A percentile compares a stretch with the other conserved stretches of the same genome.
These are phyloP conservation scores for Penicillium diatomitis DNA, from an alignment of 495 filamentous ascomycete genomes.

Conservation along the genomic window DNA sequence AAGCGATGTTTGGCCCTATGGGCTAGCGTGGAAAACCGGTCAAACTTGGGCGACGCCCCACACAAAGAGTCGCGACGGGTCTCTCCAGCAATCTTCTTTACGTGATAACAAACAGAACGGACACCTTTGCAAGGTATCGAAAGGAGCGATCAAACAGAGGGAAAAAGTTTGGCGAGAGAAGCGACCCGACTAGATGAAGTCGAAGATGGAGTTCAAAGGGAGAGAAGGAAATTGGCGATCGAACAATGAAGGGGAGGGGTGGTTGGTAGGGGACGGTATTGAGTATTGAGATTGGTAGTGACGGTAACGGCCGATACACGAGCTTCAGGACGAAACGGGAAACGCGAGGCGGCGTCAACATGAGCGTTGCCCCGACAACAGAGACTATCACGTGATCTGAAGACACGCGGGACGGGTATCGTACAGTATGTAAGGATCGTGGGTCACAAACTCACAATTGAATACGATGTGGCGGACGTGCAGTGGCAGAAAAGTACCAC, in stretches of 20 bases:
- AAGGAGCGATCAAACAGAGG: constrained; percentile 1
- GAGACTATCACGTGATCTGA: background rate
- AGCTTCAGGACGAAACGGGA: constrained; percentile 15
- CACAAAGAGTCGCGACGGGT: constrained; percentile 31
- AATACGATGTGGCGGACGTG: no score
- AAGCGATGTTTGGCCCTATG: constrained; percentile 43
- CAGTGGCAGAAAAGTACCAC: background rate
- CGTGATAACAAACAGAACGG: constrained; percentile 9
- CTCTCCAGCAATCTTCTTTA: constrained; percentile 7
- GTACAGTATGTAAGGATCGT: no score
- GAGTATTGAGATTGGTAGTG: constrained; percentile 2
- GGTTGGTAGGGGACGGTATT: constrained; percentile 8
- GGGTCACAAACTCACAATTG: no score
- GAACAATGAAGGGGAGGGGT: constrained; percentile 17
- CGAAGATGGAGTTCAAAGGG: background rate
- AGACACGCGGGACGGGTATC: no score
- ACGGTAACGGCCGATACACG: constrained; percentile 18
- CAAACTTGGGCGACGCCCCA: constrained; percentile 34
- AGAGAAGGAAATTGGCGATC: constrained; percentile 10
- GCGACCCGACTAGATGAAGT: background rate
- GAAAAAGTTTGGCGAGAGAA: constrained; percentile 6
- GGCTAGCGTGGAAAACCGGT: constrained; percentile 37
- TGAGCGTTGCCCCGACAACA: constrained; percentile 13
- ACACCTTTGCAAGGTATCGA: constrained; percentile 1
- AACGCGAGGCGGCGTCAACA: constrained; percentile 12